Conservation (phyloP, 257 asterid genomes). For the Solanum dulcamara region DNA sequence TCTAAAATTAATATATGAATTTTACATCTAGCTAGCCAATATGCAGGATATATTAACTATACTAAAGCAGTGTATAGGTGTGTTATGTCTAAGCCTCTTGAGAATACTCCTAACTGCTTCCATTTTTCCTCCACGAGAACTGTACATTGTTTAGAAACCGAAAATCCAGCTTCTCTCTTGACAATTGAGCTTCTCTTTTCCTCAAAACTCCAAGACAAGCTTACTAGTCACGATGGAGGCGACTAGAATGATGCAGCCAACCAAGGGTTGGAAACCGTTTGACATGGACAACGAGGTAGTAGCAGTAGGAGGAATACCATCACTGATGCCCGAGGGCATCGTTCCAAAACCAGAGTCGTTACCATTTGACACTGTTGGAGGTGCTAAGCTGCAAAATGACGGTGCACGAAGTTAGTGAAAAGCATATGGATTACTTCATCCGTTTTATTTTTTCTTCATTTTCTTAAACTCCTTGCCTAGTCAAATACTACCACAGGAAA, state of each 20-base stretch:
- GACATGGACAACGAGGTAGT: conserved; percentile 27
- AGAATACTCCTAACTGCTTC: conserved; percentile 1
- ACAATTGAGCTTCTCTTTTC: conserved; percentile 10
- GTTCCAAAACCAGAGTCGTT: conserved; percentile 46
- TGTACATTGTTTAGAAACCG: conserved; percentile 16
- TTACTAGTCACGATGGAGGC: conserved; percentile 25
- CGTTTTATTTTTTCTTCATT: background rate
- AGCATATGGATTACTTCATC: background rate
- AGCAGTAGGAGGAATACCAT: conserved; percentile 24
- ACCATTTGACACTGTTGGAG: conserved; percentile 35
- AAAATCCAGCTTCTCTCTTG: background rate
- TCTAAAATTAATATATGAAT: background rate
- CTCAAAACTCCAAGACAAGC: conserved; percentile 8
- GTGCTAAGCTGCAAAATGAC: conserved; percentile 28
- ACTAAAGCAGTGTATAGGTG: background rate
- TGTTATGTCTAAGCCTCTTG: background rate
- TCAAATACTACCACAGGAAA: background rate
- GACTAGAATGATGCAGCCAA: conserved; percentile 25
- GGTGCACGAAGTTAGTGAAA: background rate
- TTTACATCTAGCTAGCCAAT: background rate
- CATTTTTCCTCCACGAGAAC: background rate
- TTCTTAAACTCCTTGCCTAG: background rate
- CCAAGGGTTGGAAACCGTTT: conserved; percentile 23
- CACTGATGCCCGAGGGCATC: conserved; percentile 34
- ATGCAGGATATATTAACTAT: background rate